These are phyloP conservation scores for Pezicula rhizophila DNA, from an alignment of 2,329 filamentous ascomycete species.

Conservation along the genomic window DNA sequence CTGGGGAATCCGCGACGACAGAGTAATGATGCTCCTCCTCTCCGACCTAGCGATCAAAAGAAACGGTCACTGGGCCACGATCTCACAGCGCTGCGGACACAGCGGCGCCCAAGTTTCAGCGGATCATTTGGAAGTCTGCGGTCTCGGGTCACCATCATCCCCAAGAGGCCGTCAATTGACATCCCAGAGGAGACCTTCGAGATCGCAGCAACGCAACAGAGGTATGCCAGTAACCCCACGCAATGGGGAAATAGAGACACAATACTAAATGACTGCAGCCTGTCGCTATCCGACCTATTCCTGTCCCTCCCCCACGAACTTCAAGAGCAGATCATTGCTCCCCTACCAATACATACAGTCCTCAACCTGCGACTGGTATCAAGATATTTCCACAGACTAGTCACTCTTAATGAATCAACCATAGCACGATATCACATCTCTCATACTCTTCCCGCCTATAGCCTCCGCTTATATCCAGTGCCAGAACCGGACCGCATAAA, in stretches of 20 bases:
- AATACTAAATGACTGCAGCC: conserved; percentile 6
- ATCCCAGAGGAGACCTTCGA: conserved; percentile 20
- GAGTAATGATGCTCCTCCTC: conserved; percentile 13
- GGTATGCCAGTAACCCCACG: neutral
- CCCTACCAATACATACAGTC: conserved; percentile 53
- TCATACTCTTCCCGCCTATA: conserved; percentile 54
- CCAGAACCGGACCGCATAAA: conserved; percentile 42
- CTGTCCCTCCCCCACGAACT: conserved; percentile 53
- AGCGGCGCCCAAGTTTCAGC: conserved; percentile 25
- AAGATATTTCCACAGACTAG: conserved; percentile 51
- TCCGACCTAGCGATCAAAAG: conserved; percentile 24
- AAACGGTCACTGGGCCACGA: conserved; percentile 28
- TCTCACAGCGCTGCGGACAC: conserved; percentile 21
- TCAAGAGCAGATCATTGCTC: conserved; percentile 56
- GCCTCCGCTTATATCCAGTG: conserved; percentile 51
- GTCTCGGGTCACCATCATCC: conserved; percentile 23
- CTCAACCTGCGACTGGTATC: conserved; percentile 54
- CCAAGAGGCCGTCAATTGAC: conserved; percentile 23
- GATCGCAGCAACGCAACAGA: conserved; percentile 14
- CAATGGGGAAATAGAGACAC: too few relatives aligned
- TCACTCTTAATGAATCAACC: conserved; percentile 53
- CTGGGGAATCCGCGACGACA: conserved; percentile 21
- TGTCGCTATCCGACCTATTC: conserved; percentile 52
- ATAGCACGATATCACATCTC: conserved; percentile 57
- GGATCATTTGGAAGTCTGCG: conserved; percentile 26